Base-by-base conservation (phyloP, 768 basidiomycete species). In the Phaffia australis region DNA sequence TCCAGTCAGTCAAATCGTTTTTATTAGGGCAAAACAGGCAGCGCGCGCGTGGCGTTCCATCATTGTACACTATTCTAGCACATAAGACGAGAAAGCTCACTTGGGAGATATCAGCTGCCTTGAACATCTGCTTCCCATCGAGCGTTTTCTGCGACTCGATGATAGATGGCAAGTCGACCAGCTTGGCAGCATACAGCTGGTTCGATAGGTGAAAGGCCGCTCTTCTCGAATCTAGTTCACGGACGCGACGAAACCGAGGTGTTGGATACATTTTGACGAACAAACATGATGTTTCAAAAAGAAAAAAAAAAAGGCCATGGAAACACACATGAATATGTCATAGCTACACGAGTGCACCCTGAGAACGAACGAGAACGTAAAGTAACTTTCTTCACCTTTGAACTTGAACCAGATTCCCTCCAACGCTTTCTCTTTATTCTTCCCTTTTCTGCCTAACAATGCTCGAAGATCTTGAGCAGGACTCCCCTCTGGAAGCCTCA, bases 321-420 rank as follows among this genome's bases (percentile, higher is more conserved):
- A 11, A 42, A 42, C 11, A 42, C 35, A 50, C 48, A 35, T 16
- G 61, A 16, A 23, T 2, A 11, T 62, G 15, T 49, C 19, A 19
- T n/a, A 11, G 25, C 7, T 59, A 18, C 4, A 42, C 57, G 23
- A 25, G 35, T 60, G 6, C 3, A 60, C n/a, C 29, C 42, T 32
- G n/a, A 19, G 47, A 8, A n/a, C 15, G 23, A n/a, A 47, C 46
- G 7, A 25, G 25, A 25, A 1, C 3, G 46, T 5, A 48, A 42
- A 19, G 27, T 25, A 15, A 29, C 11, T 29, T 25, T 21, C 70
- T 76, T 56, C 72, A 90, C 92, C 92, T 79, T 95, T 90, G 76
- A 99, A 98, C 78, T 94, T 95, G 82, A 99, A 93, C 88, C 91
- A 97, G 16, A 88, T 84, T 71, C 93, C 93, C 71, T 85, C 85